Conservation (phyloP, 305 asterid species). For the Withania somnifera region DNA sequence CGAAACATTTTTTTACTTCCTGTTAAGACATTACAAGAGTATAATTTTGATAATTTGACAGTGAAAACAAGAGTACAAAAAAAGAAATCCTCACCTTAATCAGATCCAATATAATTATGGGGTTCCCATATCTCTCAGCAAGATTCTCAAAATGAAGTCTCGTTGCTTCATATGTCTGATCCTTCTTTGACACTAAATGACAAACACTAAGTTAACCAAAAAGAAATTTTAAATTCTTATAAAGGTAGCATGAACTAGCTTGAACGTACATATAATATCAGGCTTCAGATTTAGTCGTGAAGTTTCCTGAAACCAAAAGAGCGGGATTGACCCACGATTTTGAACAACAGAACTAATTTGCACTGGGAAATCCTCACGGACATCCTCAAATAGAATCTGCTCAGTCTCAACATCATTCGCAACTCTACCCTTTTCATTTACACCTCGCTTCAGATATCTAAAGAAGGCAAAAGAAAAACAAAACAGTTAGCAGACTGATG, state of each 20-base stretch:
- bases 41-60: background rate
- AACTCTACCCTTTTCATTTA: conserved; percentile 77
- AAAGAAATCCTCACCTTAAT: conserved; percentile 53
- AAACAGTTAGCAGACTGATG: background rate
- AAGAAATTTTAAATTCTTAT: background rate
- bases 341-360: conserved; percentile 71
- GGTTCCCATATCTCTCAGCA: conserved; percentile 83
- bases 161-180: conserved; percentile 62
- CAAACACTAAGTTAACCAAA: background rate
- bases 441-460: conserved; percentile 77
- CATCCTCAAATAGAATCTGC: conserved; percentile 69
- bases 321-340: conserved; percentile 89
- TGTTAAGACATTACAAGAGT: background rate
- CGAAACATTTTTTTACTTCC: background rate
- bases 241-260: conserved; percentile 8
- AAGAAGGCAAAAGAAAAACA: background rate
- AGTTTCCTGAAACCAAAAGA: conserved; percentile 90
- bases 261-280: conserved; percentile 61
- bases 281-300: conserved; percentile 70
- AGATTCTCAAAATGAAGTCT: conserved; percentile 86
- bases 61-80: background rate
- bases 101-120: conserved; percentile 70
- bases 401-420: conserved; percentile 97
- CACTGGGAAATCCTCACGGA: conserved; percentile 30
- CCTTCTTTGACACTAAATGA: conserved; percentile 66